phyloP scores from a whole-genome alignment of 129 eudicot genomes.

The Mikania micrantha region DNA sequence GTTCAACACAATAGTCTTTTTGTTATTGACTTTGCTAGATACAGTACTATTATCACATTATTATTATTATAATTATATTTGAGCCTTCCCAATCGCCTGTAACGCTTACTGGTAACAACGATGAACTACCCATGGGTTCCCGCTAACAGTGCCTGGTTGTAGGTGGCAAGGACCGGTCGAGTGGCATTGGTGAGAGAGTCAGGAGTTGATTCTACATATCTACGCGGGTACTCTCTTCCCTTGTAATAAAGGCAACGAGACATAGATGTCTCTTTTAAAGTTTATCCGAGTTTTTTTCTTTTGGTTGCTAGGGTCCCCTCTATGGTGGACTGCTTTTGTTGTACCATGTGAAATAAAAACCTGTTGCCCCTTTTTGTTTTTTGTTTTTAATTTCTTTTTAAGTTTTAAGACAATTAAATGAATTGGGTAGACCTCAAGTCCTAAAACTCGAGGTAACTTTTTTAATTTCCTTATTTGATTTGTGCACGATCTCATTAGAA shows the following conservation, averaged over 20 bases:
- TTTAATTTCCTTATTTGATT: no score
- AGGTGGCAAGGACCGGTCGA: constrained; percentile 70
- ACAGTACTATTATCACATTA: not conserved
- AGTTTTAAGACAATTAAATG: not conserved
- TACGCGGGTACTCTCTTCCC: constrained; percentile 48
- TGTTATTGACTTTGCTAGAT: no score
- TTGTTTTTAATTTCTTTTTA: not conserved
- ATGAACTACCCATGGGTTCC: not conserved
- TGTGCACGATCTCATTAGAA: no score
- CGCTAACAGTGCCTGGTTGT: not conserved
- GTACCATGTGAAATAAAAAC: not conserved
- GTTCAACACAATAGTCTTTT: no score
- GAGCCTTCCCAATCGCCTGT: no score
- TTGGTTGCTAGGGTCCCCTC: not conserved
- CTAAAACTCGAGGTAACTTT: no score
- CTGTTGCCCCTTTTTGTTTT: no score
- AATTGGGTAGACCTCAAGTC: no score
- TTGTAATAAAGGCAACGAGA: constrained; percentile 6
- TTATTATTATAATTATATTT: no score
- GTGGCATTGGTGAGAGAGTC: constrained; percentile 60
- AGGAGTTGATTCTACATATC: constrained; percentile 53
- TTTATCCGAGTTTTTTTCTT: not conserved
- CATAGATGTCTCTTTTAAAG: not conserved
- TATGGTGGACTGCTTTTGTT: not conserved
- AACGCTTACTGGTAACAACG: not conserved